phyloP scores from a whole-genome alignment of 2,329 filamentous ascomycete species.

The Aspergillus calidoustus region DNA sequence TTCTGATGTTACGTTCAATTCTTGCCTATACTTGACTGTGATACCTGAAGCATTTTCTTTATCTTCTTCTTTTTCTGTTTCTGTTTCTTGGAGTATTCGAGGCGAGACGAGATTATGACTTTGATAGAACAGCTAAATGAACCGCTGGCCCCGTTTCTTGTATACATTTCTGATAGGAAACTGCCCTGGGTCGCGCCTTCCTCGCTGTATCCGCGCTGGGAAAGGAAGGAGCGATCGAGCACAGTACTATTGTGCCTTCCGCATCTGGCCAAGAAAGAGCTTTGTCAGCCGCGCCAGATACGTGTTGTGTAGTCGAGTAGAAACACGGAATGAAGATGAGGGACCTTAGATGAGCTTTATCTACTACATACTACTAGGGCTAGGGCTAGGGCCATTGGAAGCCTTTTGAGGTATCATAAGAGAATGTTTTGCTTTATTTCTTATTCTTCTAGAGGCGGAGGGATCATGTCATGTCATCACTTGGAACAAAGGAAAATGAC shows the following conservation, averaged over 20 bases:
- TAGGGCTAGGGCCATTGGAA: not conserved
- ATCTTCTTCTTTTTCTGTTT: not conserved
- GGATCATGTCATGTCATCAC: constrained; percentile 23
- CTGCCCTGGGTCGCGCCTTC: not conserved
- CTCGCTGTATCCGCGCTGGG: not conserved
- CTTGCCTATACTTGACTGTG: constrained; percentile 4
- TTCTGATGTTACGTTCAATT: not conserved
- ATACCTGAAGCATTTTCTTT: constrained; percentile 8
- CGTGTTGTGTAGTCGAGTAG: too few relatives aligned
- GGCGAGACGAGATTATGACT: not conserved
- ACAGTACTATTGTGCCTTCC: not conserved
- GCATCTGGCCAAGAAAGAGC: not conserved
- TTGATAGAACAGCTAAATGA: not conserved
- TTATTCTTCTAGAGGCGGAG: not conserved
- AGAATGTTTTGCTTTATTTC: constrained; percentile 3
- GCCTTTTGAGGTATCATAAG: not conserved
- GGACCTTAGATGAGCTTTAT: too few relatives aligned
- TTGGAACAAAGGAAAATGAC: constrained; percentile 23
- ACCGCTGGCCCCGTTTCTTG: not conserved
- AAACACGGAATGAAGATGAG: too few relatives aligned
- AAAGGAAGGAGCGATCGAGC: not conserved
- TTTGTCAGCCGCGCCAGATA: too few relatives aligned
- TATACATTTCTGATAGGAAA: not conserved
- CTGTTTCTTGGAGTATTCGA: not conserved
- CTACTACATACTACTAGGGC: too few relatives aligned